These are phyloP conservation scores for Eucalyptus curtisii DNA, from an alignment of 345 rosid genomes.

Conservation along the genomic window DNA sequence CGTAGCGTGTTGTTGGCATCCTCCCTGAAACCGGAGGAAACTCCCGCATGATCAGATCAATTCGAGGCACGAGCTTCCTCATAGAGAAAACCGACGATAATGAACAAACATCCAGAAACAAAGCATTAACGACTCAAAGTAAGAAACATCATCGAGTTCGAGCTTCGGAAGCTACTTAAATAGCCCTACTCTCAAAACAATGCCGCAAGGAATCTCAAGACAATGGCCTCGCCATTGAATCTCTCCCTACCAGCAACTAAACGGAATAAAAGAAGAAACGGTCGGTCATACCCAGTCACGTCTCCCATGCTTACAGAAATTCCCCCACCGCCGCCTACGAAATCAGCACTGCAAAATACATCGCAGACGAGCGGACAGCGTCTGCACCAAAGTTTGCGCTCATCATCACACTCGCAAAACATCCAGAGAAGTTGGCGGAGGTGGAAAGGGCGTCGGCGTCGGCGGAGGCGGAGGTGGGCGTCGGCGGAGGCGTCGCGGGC, in stretches of 20 bases:
- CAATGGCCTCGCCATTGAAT: not conserved
- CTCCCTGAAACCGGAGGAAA: constrained; percentile 26
- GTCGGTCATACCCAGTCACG: not conserved
- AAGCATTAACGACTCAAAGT: not conserved
- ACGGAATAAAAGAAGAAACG: not conserved
- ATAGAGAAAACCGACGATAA: not conserved
- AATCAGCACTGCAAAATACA: not conserved
- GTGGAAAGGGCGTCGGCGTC: no score
- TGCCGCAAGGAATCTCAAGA: not conserved
- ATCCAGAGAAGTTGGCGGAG: no score
- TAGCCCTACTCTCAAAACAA: not conserved
- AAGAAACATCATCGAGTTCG: not conserved
- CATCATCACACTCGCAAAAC: not conserved
- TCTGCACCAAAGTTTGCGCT: not conserved
- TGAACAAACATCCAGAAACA: not conserved
- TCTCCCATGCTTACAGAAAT: not conserved
- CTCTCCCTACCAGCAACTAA: not conserved
- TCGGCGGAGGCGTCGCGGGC: no score
- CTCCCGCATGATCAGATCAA: not conserved
- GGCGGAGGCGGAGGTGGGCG: no score
- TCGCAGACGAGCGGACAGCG: not conserved
- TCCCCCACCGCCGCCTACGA: not conserved
- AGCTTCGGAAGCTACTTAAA: not conserved
- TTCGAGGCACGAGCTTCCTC: not conserved
- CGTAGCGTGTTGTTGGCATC: constrained; percentile 51